These are phyloP conservation scores for Paspalum notatum DNA, from an alignment of 176 grass and related monocot genomes.

Conservation along the genomic window DNA sequence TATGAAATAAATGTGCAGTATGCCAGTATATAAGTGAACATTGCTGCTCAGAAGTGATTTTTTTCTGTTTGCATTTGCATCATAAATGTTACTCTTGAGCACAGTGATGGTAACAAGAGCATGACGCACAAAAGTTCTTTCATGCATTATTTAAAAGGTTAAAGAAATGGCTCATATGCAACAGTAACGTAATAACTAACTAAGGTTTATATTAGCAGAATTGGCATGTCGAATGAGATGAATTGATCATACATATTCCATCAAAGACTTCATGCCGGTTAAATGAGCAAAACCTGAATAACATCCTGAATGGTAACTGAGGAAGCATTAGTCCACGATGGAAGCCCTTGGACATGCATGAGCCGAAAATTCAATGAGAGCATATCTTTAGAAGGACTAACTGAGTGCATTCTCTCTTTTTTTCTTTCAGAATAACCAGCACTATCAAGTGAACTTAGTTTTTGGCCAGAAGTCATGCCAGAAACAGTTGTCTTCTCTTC, in stretches of 20 bases:
- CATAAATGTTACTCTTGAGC: background rate
- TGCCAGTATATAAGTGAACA: background rate
- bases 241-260: background rate
- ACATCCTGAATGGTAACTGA: slow-evolving; percentile 81
- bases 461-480: slow-evolving; percentile 27
- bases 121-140: background rate
- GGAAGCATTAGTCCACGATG: slow-evolving; percentile 72
- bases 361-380: slow-evolving; percentile 65
- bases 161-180: slow-evolving; percentile 1
- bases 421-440: slow-evolving; percentile 48
- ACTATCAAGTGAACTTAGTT: slow-evolving; percentile 17
- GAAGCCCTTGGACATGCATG: slow-evolving; percentile 83
- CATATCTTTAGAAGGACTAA: slow-evolving; percentile 46
- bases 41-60: background rate
- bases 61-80: background rate
- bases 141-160: background rate
- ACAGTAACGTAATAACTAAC: background rate
- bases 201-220: background rate
- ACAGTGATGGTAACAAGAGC: background rate
- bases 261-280: background rate
- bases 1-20: slow-evolving; percentile 1
- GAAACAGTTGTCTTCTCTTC: slow-evolving; percentile 31
- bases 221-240: background rate
- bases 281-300: slow-evolving; percentile 66
- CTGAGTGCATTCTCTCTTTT: slow-evolving; percentile 39